Percentiles rank a stretch among this genome's conserved stretches.
phyloP scores from a whole-genome alignment of 164 flowering plant species.

The Tetrastigma voinierianum region DNA sequence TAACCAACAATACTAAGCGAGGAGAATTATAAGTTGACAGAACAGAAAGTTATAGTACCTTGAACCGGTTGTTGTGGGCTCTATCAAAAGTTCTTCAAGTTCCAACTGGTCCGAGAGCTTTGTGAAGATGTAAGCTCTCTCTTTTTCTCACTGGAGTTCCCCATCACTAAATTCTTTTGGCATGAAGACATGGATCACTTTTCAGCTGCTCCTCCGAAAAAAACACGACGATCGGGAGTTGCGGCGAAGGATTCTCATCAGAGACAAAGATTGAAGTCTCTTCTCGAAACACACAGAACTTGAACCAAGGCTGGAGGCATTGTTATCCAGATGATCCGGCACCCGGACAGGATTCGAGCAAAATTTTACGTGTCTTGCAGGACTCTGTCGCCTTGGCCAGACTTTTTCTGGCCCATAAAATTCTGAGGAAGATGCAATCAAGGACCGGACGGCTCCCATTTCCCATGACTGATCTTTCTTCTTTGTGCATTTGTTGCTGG shows the following conservation, averaged over 20 bases:
- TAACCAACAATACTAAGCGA: too few species aligned
- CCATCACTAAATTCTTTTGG: conserved; percentile 72
- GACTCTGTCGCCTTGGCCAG: conserved; percentile 24
- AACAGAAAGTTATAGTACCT: conserved; percentile 36
- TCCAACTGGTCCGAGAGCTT: conserved; percentile 55
- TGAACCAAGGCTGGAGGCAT: conserved; percentile 68
- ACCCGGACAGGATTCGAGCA: conserved; percentile 75
- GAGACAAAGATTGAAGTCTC: conserved; percentile 58
- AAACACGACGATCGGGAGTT: conserved; percentile 57
- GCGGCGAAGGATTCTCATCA: conserved; percentile 85
- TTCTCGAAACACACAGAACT: conserved; percentile 72
- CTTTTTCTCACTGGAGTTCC: conserved; percentile 57
- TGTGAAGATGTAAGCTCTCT: conserved; percentile 36
- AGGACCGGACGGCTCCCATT: conserved; percentile 90
- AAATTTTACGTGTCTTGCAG: conserved; percentile 84
- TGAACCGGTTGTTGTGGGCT: conserved; percentile 77
- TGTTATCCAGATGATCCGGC: conserved; percentile 92
- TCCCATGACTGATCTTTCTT: conserved; percentile 78
- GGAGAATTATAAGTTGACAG: neutral
- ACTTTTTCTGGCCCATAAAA: conserved; percentile 70
- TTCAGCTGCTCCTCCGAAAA: conserved; percentile 65
- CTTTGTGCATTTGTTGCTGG: conserved; percentile 79
- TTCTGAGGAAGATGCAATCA: conserved; percentile 66
- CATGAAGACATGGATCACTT: conserved; percentile 81
- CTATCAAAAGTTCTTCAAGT: conserved; percentile 62